These are phyloP conservation scores for Calonectria pseudoreteaudii DNA, from an alignment of 2,329 filamentous ascomycete species.

Conservation along the genomic window DNA sequence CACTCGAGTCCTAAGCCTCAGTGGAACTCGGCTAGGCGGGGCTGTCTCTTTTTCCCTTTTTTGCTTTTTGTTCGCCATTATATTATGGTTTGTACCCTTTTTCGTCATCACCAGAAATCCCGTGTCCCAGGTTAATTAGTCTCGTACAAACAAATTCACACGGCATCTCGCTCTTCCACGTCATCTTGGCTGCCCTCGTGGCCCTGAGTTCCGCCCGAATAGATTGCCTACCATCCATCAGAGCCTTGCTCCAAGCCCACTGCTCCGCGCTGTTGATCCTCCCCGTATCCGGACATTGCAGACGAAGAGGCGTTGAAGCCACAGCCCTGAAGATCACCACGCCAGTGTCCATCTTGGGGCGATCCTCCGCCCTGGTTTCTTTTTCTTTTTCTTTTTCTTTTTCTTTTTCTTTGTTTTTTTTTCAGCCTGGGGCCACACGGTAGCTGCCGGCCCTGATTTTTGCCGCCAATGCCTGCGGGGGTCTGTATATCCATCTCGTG, in stretches of 20 bases:
- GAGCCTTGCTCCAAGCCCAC: background rate
- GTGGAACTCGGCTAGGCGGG: constrained; percentile 1
- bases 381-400: background rate
- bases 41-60: background rate
- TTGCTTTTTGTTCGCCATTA: background rate
- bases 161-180: constrained; percentile 16
- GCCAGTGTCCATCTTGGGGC: constrained; percentile 1
- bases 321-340: constrained; percentile 22
- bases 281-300: constrained; percentile 12
- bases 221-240: constrained; percentile 6
- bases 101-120: constrained; percentile 12
- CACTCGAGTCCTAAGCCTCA: constrained; percentile 2
- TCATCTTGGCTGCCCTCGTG: constrained; percentile 16
- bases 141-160: constrained; percentile 17
- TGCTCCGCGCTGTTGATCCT: constrained; percentile 9
- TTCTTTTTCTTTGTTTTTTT: background rate
- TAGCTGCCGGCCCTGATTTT: constrained; percentile 20
- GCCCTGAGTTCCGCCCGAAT: constrained; percentile 11
- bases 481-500: background rate
- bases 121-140: constrained; percentile 23
- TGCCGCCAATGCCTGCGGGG: constrained; percentile 10
- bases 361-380: background rate
- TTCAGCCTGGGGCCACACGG: background rate
- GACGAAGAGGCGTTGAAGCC: constrained; percentile 9
- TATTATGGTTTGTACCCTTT: background rate